A percentile compares a stretch with the other conserved stretches of the same genome.
phyloP scores from a whole-genome alignment of 164 flowering plant species.

The Vitis amurensis region DNA sequence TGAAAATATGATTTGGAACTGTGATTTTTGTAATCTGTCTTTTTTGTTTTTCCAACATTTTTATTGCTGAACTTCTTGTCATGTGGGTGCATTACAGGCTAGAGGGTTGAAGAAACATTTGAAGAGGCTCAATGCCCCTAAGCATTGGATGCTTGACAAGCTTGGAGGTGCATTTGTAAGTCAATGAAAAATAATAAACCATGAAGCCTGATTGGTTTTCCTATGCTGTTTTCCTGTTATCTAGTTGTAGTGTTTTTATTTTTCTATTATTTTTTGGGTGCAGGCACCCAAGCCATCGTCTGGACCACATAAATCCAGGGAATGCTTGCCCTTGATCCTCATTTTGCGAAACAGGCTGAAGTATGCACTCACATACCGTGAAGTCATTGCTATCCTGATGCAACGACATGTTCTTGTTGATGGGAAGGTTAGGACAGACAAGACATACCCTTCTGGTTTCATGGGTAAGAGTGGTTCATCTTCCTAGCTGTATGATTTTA shows the following conservation, averaged over 20 bases:
- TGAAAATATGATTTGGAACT: too few relatives aligned
- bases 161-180: slow-evolving; percentile 60
- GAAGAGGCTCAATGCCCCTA: slow-evolving; percentile 68
- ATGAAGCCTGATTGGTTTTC: too few relatives aligned
- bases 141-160: slow-evolving; percentile 56
- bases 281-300: slow-evolving; percentile 62
- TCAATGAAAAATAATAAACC: not conserved
- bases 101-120: slow-evolving; percentile 55
- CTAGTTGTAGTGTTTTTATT: not conserved
- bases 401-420: slow-evolving; percentile 51
- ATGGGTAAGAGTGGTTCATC: slow-evolving; percentile 35
- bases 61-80: too few relatives aligned
- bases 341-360: slow-evolving; percentile 51
- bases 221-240: too few relatives aligned
- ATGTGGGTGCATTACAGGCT: slow-evolving; percentile 24
- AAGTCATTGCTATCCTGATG: slow-evolving; percentile 50
- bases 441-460: slow-evolving; percentile 60
- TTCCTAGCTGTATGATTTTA: too few relatives aligned
- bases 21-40: too few relatives aligned
- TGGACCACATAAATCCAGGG: slow-evolving; percentile 59
- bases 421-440: slow-evolving; percentile 53
- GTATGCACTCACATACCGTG: slow-evolving; percentile 61
- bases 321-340: slow-evolving; percentile 50
- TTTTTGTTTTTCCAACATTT: too few relatives aligned
- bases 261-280: not conserved